These are phyloP conservation scores for Allomyces arbusculus DNA, from an alignment of 192 early-diverging fungal genomes.

Conservation along the genomic window DNA sequence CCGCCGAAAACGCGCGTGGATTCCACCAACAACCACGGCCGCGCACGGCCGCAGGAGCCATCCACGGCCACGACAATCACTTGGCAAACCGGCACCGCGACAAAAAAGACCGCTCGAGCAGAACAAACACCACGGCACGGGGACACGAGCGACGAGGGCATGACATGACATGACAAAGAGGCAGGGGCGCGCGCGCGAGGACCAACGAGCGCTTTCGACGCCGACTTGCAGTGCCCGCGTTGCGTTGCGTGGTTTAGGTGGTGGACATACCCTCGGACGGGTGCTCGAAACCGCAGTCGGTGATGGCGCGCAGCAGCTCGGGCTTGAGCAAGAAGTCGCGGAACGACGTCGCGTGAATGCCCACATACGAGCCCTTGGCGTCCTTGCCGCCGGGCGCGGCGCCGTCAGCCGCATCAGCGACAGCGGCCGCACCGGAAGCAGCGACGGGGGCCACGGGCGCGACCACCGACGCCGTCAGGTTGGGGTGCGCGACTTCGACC, in stretches of 20 bases:
- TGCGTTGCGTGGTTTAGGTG: no score
- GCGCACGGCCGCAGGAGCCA: no score
- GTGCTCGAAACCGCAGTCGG: slow-evolving; percentile 98
- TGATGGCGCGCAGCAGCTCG: slow-evolving; percentile 81
- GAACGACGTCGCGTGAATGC: slow-evolving; percentile 97
- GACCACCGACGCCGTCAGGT: slow-evolving; percentile 30
- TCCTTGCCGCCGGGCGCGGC: slow-evolving; percentile 32
- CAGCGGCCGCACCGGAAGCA: slow-evolving; percentile 16
- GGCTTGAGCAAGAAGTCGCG: slow-evolving; percentile 94
- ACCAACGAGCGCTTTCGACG: no score
- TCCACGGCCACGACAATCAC: no score
- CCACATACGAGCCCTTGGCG: slow-evolving; percentile 95
- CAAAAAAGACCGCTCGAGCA: background rate
- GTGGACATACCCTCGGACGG: slow-evolving; percentile 61
- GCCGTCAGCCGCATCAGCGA: slow-evolving; percentile 12
- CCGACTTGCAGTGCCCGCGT: no score
- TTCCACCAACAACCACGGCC: background rate
- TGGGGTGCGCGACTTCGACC: slow-evolving; percentile 6
- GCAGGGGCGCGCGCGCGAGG: no score
- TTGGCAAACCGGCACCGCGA: background rate
- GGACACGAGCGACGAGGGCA: no score
- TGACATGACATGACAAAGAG: no score
- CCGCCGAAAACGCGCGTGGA: no score
- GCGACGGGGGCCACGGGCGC: slow-evolving; percentile 24
- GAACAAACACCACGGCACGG: background rate